These are phyloP conservation scores for Cyclaneusma minus DNA, from an alignment of 2,329 filamentous ascomycete species.

Conservation along the genomic window DNA sequence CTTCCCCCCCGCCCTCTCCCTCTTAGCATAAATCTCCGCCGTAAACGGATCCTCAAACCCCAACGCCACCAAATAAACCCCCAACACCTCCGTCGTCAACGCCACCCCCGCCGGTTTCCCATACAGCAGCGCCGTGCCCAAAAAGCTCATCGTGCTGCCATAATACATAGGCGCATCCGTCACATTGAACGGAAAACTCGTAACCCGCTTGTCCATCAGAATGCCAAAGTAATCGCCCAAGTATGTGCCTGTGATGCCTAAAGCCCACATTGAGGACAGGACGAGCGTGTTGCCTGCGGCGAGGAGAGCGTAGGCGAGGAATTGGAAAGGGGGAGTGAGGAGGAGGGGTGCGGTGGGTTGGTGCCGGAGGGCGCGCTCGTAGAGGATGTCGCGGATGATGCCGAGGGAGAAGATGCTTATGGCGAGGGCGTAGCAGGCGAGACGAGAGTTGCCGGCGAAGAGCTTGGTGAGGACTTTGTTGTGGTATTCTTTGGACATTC, in stretches of 20 bases:
- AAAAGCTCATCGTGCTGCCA: slow-evolving; percentile 81
- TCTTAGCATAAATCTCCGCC: slow-evolving; percentile 78
- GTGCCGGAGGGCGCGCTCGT: slow-evolving; percentile 66
- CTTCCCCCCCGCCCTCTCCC: slow-evolving; percentile 40
- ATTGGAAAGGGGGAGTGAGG: slow-evolving; percentile 38
- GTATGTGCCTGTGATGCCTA: slow-evolving; percentile 91
- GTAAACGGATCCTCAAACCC: slow-evolving; percentile 92
- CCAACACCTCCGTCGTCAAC: slow-evolving; percentile 57
- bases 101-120: slow-evolving; percentile 78
- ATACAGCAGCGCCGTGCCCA: slow-evolving; percentile 71
- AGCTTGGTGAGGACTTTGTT: slow-evolving; percentile 78
- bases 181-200: slow-evolving; percentile 89
- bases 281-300: slow-evolving; percentile 70
- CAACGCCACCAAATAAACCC: slow-evolving; percentile 69
- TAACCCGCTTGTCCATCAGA: slow-evolving; percentile 88
- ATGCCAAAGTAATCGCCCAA: slow-evolving; percentile 98
- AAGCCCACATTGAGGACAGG: slow-evolving; percentile 73
- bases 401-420: slow-evolving; percentile 82
- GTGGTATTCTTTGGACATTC: slow-evolving; percentile 70
- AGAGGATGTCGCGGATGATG: slow-evolving; percentile 74
- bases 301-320: slow-evolving; percentile 57
- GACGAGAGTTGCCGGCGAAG: slow-evolving; percentile 61
- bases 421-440: slow-evolving; percentile 82
- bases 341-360: slow-evolving; percentile 65
- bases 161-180: slow-evolving; percentile 92